Evolutionary conservation across 2,329 filamentous ascomycete species (phyloP).

Genomic region (Fusarium pseudoanthophilum): DNA sequence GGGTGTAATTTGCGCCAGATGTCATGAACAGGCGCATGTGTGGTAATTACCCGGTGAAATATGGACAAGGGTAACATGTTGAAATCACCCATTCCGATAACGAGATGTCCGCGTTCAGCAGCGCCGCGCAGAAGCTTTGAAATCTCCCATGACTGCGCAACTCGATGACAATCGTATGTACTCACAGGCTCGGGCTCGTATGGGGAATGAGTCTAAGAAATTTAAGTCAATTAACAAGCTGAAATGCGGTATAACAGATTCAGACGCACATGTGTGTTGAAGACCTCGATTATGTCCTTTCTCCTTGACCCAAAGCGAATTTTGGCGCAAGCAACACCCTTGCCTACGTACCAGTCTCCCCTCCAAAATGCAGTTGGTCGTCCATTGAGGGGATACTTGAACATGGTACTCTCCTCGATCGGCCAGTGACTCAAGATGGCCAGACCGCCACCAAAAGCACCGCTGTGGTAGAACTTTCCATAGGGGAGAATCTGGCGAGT

Average conservation of each 20-base stretch:
- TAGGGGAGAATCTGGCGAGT: conserved; percentile 82
- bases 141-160: conserved; percentile 94
- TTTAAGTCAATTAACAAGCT: not conserved
- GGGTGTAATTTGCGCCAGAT: conserved; percentile 88
- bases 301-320: conserved; percentile 74
- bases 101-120: conserved; percentile 81
- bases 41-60: conserved; percentile 83
- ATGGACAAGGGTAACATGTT: conserved; percentile 94
- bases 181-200: conserved; percentile 84
- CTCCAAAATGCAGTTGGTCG: conserved; percentile 92
- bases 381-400: conserved; percentile 89
- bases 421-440: conserved; percentile 93
- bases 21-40: conserved; percentile 81
- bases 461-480: conserved; percentile 92
- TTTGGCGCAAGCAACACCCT: conserved; percentile 86
- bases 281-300: conserved; percentile 83
- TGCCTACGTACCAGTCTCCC: conserved; percentile 96
- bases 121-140: conserved; percentile 88
- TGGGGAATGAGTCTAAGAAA: conserved; percentile 74
- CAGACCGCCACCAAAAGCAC: conserved; percentile 88
- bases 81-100: conserved; percentile 90
- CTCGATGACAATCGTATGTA: conserved; percentile 89
- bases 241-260: not conserved
- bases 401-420: conserved; percentile 89
- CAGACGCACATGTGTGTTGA: conserved; percentile 82